Evolutionary conservation across 1,284 basidiomycete genomes (phyloP), one percentile per base, ranked within the genome.

Genomic region (Fomitopsis palustris): DNA sequence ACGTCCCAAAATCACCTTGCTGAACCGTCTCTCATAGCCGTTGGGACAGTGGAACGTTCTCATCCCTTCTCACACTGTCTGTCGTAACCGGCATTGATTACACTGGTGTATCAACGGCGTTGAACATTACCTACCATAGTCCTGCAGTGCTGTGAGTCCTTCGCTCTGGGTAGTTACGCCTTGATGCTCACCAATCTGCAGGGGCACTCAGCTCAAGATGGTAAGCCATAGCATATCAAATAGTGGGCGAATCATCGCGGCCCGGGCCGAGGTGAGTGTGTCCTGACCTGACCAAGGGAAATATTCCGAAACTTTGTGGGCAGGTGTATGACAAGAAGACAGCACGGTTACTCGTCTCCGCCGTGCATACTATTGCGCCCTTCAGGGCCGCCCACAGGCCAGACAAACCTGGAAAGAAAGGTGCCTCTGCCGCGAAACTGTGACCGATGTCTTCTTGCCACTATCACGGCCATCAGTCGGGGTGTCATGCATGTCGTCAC

Each of bases 321-420:
- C 39, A 72, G 70, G 62, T 69, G 7, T 70, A 68, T 49, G 67
- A 71, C 58, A 67, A 66, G 61, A 55, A 56, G n/a, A 65, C 60
- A 12, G 64, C 63, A 4, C 57, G 56, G 10, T 49, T 71, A 35
- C 52, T 72, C 23, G 51, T 67, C 2, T 70, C 70, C n/a, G 67
- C 62, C 2, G 61, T 62, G 12, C 70, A 72, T 27, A 61, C 64
- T 16, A 60, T 72, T n/a, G 57, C 65, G 1, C 66, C 68, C 8
- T 58, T 67, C 21, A 55, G 43, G 38, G 35, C 33, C n/a, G 7
- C 42, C 6, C 23, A 4, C 3, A 33, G 17, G 14, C 27, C 47
- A 27, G 41, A 27, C 16, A 39, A 54, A n/a, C 10, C 38, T 17
- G n/a, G 43, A 43, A 49, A 41, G 16, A 49, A 12, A 31, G 17